Base-by-base conservation (phyloP, 1,284 basidiomycete genomes). In the Puccinia horiana region DNA sequence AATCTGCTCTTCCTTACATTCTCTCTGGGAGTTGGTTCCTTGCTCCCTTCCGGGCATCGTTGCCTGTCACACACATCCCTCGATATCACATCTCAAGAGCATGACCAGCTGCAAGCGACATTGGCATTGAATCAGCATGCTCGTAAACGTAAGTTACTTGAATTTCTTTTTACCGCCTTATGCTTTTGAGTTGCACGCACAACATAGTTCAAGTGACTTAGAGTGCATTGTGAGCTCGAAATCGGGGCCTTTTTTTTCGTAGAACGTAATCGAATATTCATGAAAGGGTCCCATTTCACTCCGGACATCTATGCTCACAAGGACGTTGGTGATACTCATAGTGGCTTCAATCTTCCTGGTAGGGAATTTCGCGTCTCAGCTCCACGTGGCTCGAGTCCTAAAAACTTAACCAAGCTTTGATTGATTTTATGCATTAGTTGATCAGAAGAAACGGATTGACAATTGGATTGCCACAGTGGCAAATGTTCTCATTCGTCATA, bases 201-300 rank as follows among this genome's bases (percentile, higher is more conserved):
- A 29, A 11, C 52, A 20, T 54, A n/a, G 14, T 61, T 32, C 56
- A 32, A 61, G 56, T 32, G 29, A 63, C 61, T 63, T 32, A 16
- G 9, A 63, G 26, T 5, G 29, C 29, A 16, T 29, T 61, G 56
- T n/a, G n/a, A n/a, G n/a, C 4, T 35, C 29, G 35, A 18, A 9
- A 63, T 63, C 6, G 2, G 35, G 32, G 16, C 6, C 23, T 32
- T 63, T 8, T 26, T 23, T 63, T 63, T 63, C 37, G 11, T 18
- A 63, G 61, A 63, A 32, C 61, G 61, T 32, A 63, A 29, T 63
- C 61, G 61, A 63, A 63, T 63, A 63, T 37, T 35, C 35, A 63
- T 5, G 18, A 63, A 14, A 2, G 12, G 18, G 16, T 35, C 12
- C 8, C 18, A 23, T 58, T 2, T 11, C n/a, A 6, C 12, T 14